Base-by-base conservation (phyloP, 2,329 filamentous ascomycete species). In the Pestalotiopsis sp. region DNA sequence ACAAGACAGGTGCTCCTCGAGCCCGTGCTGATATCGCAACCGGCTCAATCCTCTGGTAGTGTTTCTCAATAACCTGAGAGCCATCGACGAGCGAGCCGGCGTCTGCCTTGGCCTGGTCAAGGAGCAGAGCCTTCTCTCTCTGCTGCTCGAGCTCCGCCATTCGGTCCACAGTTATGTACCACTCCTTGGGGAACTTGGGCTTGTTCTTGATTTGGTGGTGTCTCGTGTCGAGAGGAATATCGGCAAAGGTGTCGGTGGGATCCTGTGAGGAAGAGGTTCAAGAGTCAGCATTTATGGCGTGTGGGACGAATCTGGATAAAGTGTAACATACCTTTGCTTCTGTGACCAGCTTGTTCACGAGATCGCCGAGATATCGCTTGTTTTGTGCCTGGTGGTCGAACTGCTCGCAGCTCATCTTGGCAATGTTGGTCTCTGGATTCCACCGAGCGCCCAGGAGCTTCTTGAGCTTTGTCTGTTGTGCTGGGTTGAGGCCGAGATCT, bases 351-450 rank as follows among this genome's bases (percentile, higher is more conserved):
- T 85, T 88, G 70, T 91, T 85, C 63, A 98, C 88, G 62, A 94
- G 80, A 74, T 97, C 93, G 65, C 89, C 91, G 24, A 99, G 85
- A 78, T 96, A 96, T n/a, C 93, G 90, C 86, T 98, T 99, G 84
- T 99, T 99, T 83, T 98, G 94, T 20, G 94, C 93, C 77, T 94
- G 92, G 66, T 94, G 92, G 77, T 93, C 89, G 79, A 92, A 97
- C 77, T 91, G 90, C 80, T 98, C 96, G 82, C 92, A 93, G 77
- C 92, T 94, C 87, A 99, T 97, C 81, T 93, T 94, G 74, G 98
- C 85, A 68, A 93, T 83, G 73, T 94, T 89, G 66, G 85, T 94
- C 73, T 91, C 86, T 0, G 94, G 95, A 83, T 98, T 96, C 85
- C 94, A 98, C 71, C 96, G 91, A 17, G 90, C 79, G 1, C 96